Evolutionary conservation across 2,329 filamentous ascomycete genomes (phyloP).

Genomic region (Monilinia laxa): DNA sequence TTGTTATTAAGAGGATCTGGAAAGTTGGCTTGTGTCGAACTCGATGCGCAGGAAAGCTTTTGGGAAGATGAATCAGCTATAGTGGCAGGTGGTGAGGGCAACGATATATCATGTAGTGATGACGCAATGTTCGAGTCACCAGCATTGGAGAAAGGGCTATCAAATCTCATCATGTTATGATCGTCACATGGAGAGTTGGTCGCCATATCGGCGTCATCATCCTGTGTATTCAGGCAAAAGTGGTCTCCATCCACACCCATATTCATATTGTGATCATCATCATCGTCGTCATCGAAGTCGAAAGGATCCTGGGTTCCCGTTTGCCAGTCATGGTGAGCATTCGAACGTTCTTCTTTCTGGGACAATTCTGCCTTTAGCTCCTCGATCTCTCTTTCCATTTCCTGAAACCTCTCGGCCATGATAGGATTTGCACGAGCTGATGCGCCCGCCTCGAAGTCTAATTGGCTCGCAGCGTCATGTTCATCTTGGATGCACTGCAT

Average conservation of each 20-base stretch:
- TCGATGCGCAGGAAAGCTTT: slow-evolving; percentile 26
- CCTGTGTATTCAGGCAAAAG: neutral
- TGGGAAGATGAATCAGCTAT: slow-evolving; percentile 37
- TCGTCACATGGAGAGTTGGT: slow-evolving; percentile 9
- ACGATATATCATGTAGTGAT: slow-evolving; percentile 35
- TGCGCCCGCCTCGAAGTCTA: slow-evolving; percentile 34
- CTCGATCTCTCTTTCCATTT: slow-evolving; percentile 36
- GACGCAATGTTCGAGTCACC: slow-evolving; percentile 37
- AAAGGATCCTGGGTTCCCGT: slow-evolving; percentile 49
- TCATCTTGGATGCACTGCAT: slow-evolving; percentile 38
- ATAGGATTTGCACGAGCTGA: slow-evolving; percentile 23
- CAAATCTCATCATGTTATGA: slow-evolving; percentile 22
- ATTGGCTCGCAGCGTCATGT: slow-evolving; percentile 36
- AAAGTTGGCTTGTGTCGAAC: slow-evolving; percentile 32
- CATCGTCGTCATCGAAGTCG: slow-evolving; percentile 35
- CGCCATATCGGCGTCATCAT: slow-evolving; percentile 5
- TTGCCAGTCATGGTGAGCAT: slow-evolving; percentile 48
- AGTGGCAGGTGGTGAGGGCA: slow-evolving; percentile 39
- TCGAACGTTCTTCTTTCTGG: slow-evolving; percentile 29
- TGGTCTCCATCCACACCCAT: slow-evolving; percentile 37
- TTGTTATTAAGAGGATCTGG: slow-evolving; percentile 33
- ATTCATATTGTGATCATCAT: slow-evolving; percentile 39
- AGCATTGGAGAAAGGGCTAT: slow-evolving; percentile 9
- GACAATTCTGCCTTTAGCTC: slow-evolving; percentile 35
- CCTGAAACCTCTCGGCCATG: slow-evolving; percentile 32